Evolutionary conservation across 2,329 filamentous ascomycete species (phyloP).

Genomic region (Scorias spongiosa): DNA sequence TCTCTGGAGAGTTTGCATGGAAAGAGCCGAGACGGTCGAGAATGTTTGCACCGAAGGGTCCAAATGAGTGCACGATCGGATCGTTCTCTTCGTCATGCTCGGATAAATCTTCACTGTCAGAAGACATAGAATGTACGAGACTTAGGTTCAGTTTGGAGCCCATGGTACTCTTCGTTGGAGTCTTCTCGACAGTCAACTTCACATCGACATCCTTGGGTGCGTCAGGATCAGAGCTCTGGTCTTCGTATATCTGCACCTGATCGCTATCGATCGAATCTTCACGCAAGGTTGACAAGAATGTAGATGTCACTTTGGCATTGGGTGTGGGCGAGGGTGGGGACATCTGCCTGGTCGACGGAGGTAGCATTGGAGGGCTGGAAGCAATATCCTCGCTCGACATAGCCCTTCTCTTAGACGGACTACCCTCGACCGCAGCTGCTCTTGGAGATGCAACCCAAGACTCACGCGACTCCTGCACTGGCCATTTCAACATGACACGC

Average conservation of each 20-base stretch:
- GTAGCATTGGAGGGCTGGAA: slow-evolving; percentile 44
- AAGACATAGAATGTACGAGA: slow-evolving; percentile 7
- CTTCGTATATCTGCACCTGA: slow-evolving; percentile 59
- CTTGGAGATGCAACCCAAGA: slow-evolving; percentile 42
- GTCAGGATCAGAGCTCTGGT: slow-evolving; percentile 43
- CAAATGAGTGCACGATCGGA: slow-evolving; percentile 81
- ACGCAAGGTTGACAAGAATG: slow-evolving; percentile 29
- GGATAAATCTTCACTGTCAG: slow-evolving; percentile 46
- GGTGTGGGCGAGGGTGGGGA: slow-evolving; percentile 53
- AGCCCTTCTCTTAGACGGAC: slow-evolving; percentile 34
- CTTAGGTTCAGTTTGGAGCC: slow-evolving; percentile 3
- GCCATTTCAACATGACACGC: slow-evolving; percentile 81
- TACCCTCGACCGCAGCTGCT: slow-evolving; percentile 49
- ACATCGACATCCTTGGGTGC: slow-evolving; percentile 10
- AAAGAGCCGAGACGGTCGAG: slow-evolving; percentile 71
- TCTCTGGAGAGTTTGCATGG: slow-evolving; percentile 46
- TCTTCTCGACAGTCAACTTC: neutral
- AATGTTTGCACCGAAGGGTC: slow-evolving; percentile 74
- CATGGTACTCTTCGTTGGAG: neutral
- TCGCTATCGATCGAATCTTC: slow-evolving; percentile 25
- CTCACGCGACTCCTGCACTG: slow-evolving; percentile 37
- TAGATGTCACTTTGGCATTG: slow-evolving; percentile 22
- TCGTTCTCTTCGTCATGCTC: slow-evolving; percentile 90
- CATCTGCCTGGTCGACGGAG: slow-evolving; percentile 51
- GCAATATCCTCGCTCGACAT: slow-evolving; percentile 28